Base-by-base conservation (phyloP, 2,329 filamentous ascomycete genomes). In the Penicillium palitans region DNA sequence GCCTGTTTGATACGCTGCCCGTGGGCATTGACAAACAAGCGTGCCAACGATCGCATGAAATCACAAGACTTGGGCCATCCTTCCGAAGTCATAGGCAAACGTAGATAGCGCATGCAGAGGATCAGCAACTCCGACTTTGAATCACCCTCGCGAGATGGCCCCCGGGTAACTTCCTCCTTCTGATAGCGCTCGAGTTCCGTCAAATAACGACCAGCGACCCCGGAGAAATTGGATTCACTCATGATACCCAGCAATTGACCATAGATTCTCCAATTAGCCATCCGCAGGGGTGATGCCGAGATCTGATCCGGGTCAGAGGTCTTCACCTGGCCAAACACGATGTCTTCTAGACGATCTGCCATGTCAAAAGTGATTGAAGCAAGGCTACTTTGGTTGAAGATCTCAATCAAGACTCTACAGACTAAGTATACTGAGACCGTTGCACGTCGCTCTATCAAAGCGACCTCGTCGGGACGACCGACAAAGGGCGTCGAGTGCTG, bases 231-330 rank as follows among this genome's bases (percentile, higher is more conserved):
- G 63, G 95, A 88, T 45, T 90, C 89, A 76, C 95, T 97, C 90
- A 99, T 96, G 40, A 93, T 89, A n/a, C 96, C 95, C 1, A 99
- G 84, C 4, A 99, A 80, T 68, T 96, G 90, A 21, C 91, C 89
- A 72, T 97, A 97, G 3, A 99, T 87, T 59, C 91, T 90, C 93
- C 93, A 99, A 69, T 99, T 99, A 15, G 95, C 90, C 76, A 95
- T 87, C 64, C 92, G 91, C 25, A 98, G 80, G 0, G 90, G 87
- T 0, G 92, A 96, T 3, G 72, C 72, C 12, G 76, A 70, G 9
- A 88, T 81, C 68, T 93, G 87, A 8, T 96, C 91, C 0, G 90
- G 87, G 60, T 98, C 93, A 8, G 92, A 89, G 46, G 89, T 90
- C 70, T 93, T 96, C 10, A 99, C 82, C 73, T 98, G 95, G n/a